Base-by-base conservation (phyloP, 139 green algal genomes). In the Yamagishiella unicocca region DNA sequence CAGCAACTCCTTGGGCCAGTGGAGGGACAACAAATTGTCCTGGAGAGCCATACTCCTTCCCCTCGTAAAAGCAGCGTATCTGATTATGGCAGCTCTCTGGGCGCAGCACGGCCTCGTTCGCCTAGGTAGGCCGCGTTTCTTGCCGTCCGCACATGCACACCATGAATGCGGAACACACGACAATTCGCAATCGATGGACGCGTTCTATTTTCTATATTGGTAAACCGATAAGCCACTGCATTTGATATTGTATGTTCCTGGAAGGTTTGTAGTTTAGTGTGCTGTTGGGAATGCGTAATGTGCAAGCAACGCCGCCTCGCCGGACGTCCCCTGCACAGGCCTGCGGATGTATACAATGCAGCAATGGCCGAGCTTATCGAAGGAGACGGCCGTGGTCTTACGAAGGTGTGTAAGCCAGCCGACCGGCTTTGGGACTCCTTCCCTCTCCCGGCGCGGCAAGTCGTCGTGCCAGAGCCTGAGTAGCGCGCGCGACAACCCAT, bases 291-390 rank as follows among this genome's bases (percentile, higher is more conserved):
- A n/a, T n/a, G n/a, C n/a, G n/a, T n/a, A n/a, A n/a, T n/a, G n/a
- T n/a, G n/a, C n/a, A n/a, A n/a, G n/a, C n/a, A n/a, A n/a, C n/a
- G n/a, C n/a, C n/a, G n/a, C n/a, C n/a, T n/a, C n/a, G n/a, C n/a
- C n/a, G n/a, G n/a, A n/a, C n/a, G n/a, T n/a, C 64, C 64, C 27
- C 64, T 72, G 25, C 66, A 40, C 80, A 77, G 80, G 43, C 80
- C 80, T 2, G 62, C 62, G 21, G 80, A 86, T 7, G 80, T 86
- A 0, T 72, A 66, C 64, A 77, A 53, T 35, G 80, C 80, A 25
- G 80, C 80, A 27, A 40, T 77, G 42, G 80, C 80, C 10, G 80
- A 86, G 33, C 40, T 86, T 4, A 67, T 10, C 7, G 80, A 86
- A 40, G 79, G 79, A 35, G 61, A 86, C 12, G 80, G 42, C 2